Percentiles rank a stretch among this genome's conserved stretches.
phyloP scores from a whole-genome alignment of 2,329 filamentous ascomycete genomes.

The Hawksworthiomyces lignivorus region DNA sequence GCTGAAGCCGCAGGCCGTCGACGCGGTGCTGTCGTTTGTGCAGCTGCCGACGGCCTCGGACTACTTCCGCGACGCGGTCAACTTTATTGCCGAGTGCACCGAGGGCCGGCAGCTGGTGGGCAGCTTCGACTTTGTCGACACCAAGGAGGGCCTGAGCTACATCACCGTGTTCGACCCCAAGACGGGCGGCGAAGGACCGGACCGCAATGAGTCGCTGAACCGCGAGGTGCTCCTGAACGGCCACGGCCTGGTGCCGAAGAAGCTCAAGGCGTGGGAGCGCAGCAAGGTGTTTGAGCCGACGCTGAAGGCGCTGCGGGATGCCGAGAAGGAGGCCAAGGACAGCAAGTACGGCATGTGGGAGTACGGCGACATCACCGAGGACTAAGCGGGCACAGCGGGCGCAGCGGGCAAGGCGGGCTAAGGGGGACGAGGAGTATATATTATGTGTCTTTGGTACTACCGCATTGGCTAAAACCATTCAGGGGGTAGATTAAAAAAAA shows the following conservation, averaged over 20 bases:
- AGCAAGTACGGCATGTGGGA: conserved; percentile 90
- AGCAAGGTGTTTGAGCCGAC: conserved; percentile 60
- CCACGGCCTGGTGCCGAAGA: conserved; percentile 82
- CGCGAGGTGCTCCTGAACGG: conserved; percentile 78
- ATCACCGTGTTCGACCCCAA: conserved; percentile 82
- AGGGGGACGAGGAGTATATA: too few relatives aligned
- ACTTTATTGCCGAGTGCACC: conserved; percentile 66
- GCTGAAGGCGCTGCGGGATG: conserved; percentile 62
- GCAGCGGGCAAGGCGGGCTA: too few relatives aligned
- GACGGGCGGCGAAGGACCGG: conserved; percentile 42
- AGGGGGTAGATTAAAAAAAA: too few relatives aligned
- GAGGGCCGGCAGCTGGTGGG: conserved; percentile 74
- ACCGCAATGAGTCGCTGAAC: conserved; percentile 74
- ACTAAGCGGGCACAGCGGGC: too few relatives aligned
- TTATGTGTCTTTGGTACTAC: too few relatives aligned
- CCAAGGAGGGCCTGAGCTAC: conserved; percentile 72
- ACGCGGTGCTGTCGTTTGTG: conserved; percentile 79
- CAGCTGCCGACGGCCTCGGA: conserved; percentile 73
- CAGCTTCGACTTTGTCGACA: conserved; percentile 77
- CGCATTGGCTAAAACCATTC: too few relatives aligned
- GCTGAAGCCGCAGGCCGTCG: conserved; percentile 78
- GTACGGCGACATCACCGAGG: conserved; percentile 93
- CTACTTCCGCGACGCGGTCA: conserved; percentile 74
- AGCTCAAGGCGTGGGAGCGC: conserved; percentile 87
- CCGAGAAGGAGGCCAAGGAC: conserved; percentile 71